A percentile compares a stretch with the other conserved stretches of the same genome.
These are phyloP conservation scores for Vigna nakashimae DNA, from an alignment of 306 rosid species.

Conservation along the genomic window DNA sequence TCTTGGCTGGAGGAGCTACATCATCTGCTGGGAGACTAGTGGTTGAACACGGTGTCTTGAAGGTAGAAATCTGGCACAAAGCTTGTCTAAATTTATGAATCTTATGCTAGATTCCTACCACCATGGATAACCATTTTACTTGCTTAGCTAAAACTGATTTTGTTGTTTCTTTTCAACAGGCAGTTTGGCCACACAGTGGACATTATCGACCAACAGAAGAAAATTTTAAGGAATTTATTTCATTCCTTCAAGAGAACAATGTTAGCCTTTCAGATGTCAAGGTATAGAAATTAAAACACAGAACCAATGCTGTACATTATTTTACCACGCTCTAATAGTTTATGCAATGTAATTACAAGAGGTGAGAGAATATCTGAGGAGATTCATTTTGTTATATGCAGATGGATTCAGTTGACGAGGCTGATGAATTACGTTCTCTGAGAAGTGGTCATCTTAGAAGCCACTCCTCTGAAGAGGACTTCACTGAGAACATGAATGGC, in stretches of 20 bases:
- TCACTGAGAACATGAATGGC: constrained; percentile 54
- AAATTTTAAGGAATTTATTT: constrained; percentile 81
- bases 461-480: constrained; percentile 84
- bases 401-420: constrained; percentile 77
- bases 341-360: constrained; percentile 21
- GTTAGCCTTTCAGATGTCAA: constrained; percentile 83
- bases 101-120: constrained; percentile 25
- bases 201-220: constrained; percentile 92
- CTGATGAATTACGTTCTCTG: constrained; percentile 52
- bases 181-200: constrained; percentile 99
- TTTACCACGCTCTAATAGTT: not conserved
- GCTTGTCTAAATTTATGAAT: constrained; percentile 2
- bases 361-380: constrained; percentile 41
- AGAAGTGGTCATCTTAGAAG: constrained; percentile 67
- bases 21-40: constrained; percentile 97
- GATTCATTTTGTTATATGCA: constrained; percentile 53
- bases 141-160: constrained; percentile 38
- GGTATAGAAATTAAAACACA: constrained; percentile 57
- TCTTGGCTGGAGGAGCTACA: constrained; percentile 99
- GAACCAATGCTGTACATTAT: constrained; percentile 24
- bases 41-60: constrained; percentile 78
- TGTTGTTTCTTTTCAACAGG: constrained; percentile 64
- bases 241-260: constrained; percentile 84
- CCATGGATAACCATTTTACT: constrained; percentile 2
- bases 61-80: constrained; percentile 55